A percentile compares a stretch with the other conserved stretches of the same genome.
Evolutionary conservation across 495 filamentous ascomycete genomes (phyloP).

Genomic region (Lophiotrema nucula): DNA sequence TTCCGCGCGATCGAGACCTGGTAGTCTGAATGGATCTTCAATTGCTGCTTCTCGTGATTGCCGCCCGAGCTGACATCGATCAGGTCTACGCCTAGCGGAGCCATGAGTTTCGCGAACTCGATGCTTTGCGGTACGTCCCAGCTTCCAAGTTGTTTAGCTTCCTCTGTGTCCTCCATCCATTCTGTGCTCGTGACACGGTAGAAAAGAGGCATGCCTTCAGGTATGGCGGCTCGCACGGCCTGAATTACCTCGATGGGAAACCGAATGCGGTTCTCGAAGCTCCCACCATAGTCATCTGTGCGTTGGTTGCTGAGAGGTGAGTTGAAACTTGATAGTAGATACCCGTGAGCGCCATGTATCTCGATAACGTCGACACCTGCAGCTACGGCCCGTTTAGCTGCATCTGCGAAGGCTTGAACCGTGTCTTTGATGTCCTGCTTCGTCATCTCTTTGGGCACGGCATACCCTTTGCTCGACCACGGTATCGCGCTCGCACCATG

Average conservation of each 20-base stretch:
- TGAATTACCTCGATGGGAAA: constrained; percentile 40
- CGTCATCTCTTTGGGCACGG: constrained; percentile 55
- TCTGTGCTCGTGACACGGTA: constrained; percentile 41
- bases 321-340: constrained; percentile 39
- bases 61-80: constrained; percentile 64
- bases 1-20: constrained; percentile 58
- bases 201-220: constrained; percentile 38
- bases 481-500: constrained; percentile 44
- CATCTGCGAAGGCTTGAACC: constrained; percentile 54
- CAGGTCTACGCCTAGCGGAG: constrained; percentile 57
- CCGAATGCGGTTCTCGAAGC: constrained; percentile 43
- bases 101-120: constrained; percentile 51
- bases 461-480: constrained; percentile 50
- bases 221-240: constrained; percentile 23
- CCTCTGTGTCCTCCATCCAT: constrained; percentile 46
- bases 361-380: constrained; percentile 59
- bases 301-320: constrained; percentile 42
- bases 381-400: constrained; percentile 54
- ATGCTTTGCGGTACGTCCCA: constrained; percentile 59
- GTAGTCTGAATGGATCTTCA: constrained; percentile 54
- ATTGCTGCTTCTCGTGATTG: constrained; percentile 58
- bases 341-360: constrained; percentile 54
- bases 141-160: constrained; percentile 42
- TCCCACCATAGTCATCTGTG: constrained; percentile 45
- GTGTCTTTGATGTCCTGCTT: constrained; percentile 55